These are phyloP conservation scores for Pichia phayaonensis DNA, from an alignment of 805 yeast genomes.

Conservation along the genomic window DNA sequence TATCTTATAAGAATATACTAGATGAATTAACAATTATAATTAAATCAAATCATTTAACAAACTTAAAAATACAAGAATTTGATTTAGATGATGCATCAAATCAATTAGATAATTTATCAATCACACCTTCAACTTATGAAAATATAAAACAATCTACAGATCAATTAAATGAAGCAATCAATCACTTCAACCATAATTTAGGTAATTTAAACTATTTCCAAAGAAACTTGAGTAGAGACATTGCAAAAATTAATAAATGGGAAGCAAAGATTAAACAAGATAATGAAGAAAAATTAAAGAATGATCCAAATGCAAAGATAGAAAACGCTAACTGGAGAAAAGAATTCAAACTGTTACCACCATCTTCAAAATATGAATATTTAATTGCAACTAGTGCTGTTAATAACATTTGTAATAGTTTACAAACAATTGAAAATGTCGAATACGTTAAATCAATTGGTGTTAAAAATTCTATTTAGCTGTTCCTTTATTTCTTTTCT, in stretches of 20 bases:
- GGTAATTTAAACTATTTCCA: conserved; percentile 77
- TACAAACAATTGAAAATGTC: conserved; percentile 62
- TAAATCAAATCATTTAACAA: conserved; percentile 59
- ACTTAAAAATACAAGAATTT: conserved; percentile 26
- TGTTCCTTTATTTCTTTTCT: background rate
- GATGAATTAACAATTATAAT: conserved; percentile 63
- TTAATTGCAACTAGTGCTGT: conserved; percentile 61
- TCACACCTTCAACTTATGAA: conserved; percentile 35
- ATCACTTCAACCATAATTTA: conserved; percentile 70
- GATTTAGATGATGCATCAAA: conserved; percentile 8
- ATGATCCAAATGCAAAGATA: conserved; percentile 41
- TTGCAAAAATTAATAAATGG: conserved; percentile 66
- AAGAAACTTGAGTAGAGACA: conserved; percentile 65
- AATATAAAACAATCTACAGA: conserved; percentile 43
- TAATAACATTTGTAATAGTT: conserved; percentile 60
- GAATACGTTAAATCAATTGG: conserved; percentile 59
- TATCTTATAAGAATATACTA: conserved; percentile 58
- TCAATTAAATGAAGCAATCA: conserved; percentile 58
- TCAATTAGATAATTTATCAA: conserved; percentile 24
- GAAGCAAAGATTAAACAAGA: conserved; percentile 61
- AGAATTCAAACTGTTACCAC: conserved; percentile 58
- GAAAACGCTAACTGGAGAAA: conserved; percentile 53
- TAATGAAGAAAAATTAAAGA: conserved; percentile 51
- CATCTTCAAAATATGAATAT: conserved; percentile 70
- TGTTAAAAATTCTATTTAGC: conserved; percentile 10